phyloP scores from a whole-genome alignment of 2,329 filamentous ascomycete genomes.

The Tolypocladium amazonense region DNA sequence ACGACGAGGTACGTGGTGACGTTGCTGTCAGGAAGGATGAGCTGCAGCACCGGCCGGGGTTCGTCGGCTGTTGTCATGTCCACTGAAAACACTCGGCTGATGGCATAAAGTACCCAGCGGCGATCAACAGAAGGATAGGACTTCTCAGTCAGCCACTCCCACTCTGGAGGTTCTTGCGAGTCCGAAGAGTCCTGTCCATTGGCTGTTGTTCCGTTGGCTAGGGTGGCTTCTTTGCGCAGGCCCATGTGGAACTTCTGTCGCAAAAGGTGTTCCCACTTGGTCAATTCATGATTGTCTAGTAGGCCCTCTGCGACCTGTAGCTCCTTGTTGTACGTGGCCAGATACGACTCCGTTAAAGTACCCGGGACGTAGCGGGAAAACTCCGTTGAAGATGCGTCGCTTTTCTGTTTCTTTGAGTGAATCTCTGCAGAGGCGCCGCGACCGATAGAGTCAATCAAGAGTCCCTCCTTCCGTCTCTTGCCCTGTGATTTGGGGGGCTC shows the following conservation, averaged over 20 bases:
- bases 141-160: conserved; percentile 36
- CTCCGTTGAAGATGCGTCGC: conserved; percentile 17
- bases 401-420: conserved; percentile 20
- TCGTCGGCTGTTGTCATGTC: conserved; percentile 30
- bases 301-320: conserved; percentile 36
- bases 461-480: conserved; percentile 47
- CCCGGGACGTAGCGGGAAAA: conserved; percentile 33
- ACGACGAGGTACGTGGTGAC: conserved; percentile 48
- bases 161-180: conserved; percentile 27
- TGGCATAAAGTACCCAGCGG: conserved; percentile 53
- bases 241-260: conserved; percentile 37
- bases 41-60: conserved; percentile 17
- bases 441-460: conserved; percentile 65
- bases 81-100: conserved; percentile 51
- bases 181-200: conserved; percentile 9
- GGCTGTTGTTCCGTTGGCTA: conserved; percentile 8
- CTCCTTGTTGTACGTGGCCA: conserved; percentile 32
- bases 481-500: conserved; percentile 47
- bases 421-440: conserved; percentile 41
- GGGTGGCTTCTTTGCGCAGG: conserved; percentile 11
- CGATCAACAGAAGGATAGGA: conserved; percentile 48
- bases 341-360: conserved; percentile 38
- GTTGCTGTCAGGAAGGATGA: conserved; percentile 39
- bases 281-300: conserved; percentile 33
- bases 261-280: conserved; percentile 38